Conservation (phyloP, 169 alveolate species). For the Neospora caninum region DNA sequence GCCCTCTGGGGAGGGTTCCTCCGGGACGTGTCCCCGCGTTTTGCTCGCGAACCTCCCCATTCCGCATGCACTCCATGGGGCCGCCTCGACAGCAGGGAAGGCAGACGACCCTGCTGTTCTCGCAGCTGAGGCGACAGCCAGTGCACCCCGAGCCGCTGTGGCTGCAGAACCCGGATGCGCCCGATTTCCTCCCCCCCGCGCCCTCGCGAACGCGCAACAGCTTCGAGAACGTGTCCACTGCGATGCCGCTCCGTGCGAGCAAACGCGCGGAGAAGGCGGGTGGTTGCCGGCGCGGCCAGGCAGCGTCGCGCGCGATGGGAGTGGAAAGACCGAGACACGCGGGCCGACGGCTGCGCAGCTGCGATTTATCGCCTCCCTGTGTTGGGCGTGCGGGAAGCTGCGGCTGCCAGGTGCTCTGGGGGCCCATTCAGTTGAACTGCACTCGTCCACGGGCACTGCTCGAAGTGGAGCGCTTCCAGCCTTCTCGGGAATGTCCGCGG, state of each 20-base stretch:
- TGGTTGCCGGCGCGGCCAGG: background rate
- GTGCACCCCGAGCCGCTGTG: too few relatives aligned
- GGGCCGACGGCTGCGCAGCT: constrained; percentile 30
- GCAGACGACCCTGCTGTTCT: background rate
- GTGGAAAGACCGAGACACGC: background rate
- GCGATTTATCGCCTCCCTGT: background rate
- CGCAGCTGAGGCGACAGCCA: background rate
- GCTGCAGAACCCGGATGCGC: too few relatives aligned
- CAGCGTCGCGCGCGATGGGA: background rate
- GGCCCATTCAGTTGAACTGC: too few relatives aligned
- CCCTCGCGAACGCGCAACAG: too few relatives aligned
- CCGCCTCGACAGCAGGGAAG: background rate
- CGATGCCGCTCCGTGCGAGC: background rate
- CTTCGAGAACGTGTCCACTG: too few relatives aligned
- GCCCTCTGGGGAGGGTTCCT: background rate
- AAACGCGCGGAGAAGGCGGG: background rate
- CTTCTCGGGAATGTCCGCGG: background rate
- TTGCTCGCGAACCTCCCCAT: background rate
- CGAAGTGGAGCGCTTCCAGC: background rate
- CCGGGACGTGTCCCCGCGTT: background rate
- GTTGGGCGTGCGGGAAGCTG: constrained; percentile 36
- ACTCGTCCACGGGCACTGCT: background rate
- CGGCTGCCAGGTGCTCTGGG: background rate
- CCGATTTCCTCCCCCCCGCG: too few relatives aligned
- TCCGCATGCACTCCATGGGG: background rate